phyloP scores from a whole-genome alignment of 2,329 filamentous ascomycete species.

The Dryadomyces sulphureus region DNA sequence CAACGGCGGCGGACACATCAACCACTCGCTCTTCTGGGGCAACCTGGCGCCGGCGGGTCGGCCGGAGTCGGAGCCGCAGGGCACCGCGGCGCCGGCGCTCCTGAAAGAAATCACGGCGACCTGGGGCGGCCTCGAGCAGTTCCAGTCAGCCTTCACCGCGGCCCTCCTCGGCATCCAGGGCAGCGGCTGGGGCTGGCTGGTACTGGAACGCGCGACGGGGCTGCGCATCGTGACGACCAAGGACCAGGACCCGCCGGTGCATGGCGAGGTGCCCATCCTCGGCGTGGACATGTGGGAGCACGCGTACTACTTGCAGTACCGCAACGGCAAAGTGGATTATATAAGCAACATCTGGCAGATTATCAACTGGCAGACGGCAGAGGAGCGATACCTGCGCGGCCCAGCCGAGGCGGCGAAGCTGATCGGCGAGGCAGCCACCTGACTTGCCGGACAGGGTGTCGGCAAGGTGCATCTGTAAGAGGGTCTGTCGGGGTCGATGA shows the following conservation, averaged over 20 bases:
- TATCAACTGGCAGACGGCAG: slow-evolving; percentile 62
- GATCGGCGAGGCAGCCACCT: slow-evolving; percentile 26
- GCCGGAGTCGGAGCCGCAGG: slow-evolving; percentile 33
- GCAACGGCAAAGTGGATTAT: slow-evolving; percentile 62
- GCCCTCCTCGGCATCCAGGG: slow-evolving; percentile 61
- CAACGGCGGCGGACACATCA: slow-evolving; percentile 52
- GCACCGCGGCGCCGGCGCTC: slow-evolving; percentile 23
- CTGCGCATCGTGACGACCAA: slow-evolving; percentile 68
- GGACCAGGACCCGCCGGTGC: slow-evolving; percentile 65
- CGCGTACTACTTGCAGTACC: slow-evolving; percentile 81
- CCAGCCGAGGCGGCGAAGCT: slow-evolving; percentile 30
- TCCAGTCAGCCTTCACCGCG: slow-evolving; percentile 50
- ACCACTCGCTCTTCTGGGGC: slow-evolving; percentile 56
- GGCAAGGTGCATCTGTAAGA: not conserved
- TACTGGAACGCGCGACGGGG: slow-evolving; percentile 43
- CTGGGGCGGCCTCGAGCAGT: slow-evolving; percentile 55
- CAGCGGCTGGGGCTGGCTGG: slow-evolving; percentile 79
- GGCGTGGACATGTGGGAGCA: slow-evolving; percentile 92
- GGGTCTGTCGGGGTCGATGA: too few species aligned
- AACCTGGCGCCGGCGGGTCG: slow-evolving; percentile 50
- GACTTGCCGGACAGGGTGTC: slow-evolving; percentile 4
- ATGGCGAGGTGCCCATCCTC: slow-evolving; percentile 51
- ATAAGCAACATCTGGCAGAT: slow-evolving; percentile 65
- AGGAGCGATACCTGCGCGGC: slow-evolving; percentile 41
- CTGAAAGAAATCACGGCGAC: slow-evolving; percentile 43